Evolutionary conservation across 208 protist genomes (phyloP), one percentile per base, ranked within the genome.

Genomic region (Vickermania ingenoplastis): DNA sequence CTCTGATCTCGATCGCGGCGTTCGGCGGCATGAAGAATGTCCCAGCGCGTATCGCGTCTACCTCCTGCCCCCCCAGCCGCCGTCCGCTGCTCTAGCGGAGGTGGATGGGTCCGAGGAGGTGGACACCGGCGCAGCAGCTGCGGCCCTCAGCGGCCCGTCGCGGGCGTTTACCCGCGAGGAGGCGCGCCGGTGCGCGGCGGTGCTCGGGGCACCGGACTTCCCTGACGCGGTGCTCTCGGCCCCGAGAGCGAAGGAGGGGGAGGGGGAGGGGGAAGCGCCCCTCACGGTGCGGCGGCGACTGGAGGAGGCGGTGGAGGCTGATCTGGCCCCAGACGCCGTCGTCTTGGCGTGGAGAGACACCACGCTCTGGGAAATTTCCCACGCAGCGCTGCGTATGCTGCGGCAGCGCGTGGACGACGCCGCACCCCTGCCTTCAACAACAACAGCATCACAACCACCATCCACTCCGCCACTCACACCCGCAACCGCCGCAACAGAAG

Each of bases 291-390:
- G 7, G 17, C 36, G 36, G 11, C 7, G 11, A 7, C 7, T n/a
- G 11, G 36, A 45, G 11, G 17, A 7, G 36, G 36, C 36, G 11
- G 36, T 7, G 17, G 36, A 45, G 17, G 36, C 11, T 5, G 7
- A 27, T 28, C 50, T 5, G 5, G 50, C 50, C 3, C 69, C 74
- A 1, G 31, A 64, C 24, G 59, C 71, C 5, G 74, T 89, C 54
- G 54, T 80, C n/a, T 59, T 69, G n/a, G 54, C 69, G 11, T 89
- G 81, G 81, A 55, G 50, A 2, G 81, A 88, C 58, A 88, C 77
- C 24, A 81, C 77, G 7, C 36, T 75, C 4, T 72, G 61, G 55
- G 81, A 88, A 45, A 41, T 88, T 14, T 63, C 71, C 1, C 49
- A 60, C 22, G 59, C 60, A 4, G 56, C 77, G 14, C 53, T 88